These are phyloP conservation scores for Aureobasidium pullulans DNA, from an alignment of 2,329 filamentous ascomycete genomes.

Conservation along the genomic window DNA sequence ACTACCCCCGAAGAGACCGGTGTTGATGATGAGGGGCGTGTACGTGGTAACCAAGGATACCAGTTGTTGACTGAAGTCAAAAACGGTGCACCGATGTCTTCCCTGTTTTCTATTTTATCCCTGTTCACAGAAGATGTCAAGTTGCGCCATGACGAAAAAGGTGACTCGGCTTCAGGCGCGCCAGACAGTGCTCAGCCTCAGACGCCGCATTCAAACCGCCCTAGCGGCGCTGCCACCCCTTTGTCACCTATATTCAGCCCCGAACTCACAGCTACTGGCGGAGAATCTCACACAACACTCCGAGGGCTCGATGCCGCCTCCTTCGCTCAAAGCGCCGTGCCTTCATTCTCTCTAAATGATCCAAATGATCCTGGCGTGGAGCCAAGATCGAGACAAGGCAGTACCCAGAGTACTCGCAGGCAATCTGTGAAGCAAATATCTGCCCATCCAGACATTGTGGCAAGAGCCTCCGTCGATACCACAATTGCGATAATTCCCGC, in stretches of 20 bases:
- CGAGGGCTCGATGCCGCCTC: constrained; percentile 10
- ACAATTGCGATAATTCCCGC: constrained; percentile 98
- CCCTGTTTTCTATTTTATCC: constrained; percentile 92
- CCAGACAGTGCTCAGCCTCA: constrained; percentile 28
- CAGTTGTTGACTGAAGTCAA: constrained; percentile 95
- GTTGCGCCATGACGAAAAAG: constrained; percentile 61
- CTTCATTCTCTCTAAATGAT: constrained; percentile 64
- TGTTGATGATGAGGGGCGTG: constrained; percentile 53
- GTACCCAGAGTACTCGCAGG: not conserved
- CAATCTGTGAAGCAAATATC: constrained; percentile 52
- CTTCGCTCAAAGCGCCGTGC: constrained; percentile 49
- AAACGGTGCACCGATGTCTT: constrained; percentile 97
- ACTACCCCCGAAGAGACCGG: constrained; percentile 33
- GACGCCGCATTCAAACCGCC: not conserved
- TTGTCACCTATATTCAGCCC: constrained; percentile 36
- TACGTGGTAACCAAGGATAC: constrained; percentile 71
- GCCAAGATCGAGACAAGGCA: not conserved
- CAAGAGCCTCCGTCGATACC: constrained; percentile 90
- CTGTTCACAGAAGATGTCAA: constrained; percentile 94
- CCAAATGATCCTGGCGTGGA: constrained; percentile 16
- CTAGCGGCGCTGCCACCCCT: constrained; percentile 24
- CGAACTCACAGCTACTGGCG: not conserved
- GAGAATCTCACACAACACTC: constrained; percentile 19
- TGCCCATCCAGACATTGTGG: constrained; percentile 92
- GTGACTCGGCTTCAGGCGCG: not conserved